Percentiles rank a stretch among this genome's conserved stretches.
phyloP scores from a whole-genome alignment of 768 basidiomycete genomes.

The Calocybe gangraenosa region DNA sequence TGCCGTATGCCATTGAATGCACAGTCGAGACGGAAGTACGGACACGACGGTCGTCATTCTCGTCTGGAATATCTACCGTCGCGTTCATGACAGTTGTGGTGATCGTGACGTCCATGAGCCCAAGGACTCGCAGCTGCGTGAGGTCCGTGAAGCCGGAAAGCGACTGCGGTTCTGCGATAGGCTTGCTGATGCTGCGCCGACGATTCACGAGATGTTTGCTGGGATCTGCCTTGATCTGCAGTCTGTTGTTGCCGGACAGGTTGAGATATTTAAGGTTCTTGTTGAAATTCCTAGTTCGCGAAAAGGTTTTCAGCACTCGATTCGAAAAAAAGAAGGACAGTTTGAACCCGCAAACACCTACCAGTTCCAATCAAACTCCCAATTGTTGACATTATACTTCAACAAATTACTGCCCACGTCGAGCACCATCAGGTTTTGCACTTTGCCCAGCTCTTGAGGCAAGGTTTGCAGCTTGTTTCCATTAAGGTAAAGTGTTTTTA shows the following conservation, averaged over 20 bases:
- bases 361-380: slow-evolving; percentile 99
- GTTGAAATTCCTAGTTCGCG: slow-evolving; percentile 84
- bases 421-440: slow-evolving; percentile 71
- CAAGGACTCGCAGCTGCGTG: slow-evolving; percentile 80
- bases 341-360: too few species aligned
- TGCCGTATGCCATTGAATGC: slow-evolving; percentile 92
- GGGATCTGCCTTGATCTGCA: slow-evolving; percentile 86
- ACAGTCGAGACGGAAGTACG: slow-evolving; percentile 88
- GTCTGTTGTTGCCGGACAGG: slow-evolving; percentile 92
- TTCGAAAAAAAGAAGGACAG: not conserved
- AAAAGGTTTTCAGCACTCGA: not conserved
- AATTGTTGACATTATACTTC: slow-evolving; percentile 97
- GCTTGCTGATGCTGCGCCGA: slow-evolving; percentile 21
- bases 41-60: slow-evolving; percentile 84
- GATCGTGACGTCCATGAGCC: slow-evolving; percentile 96
- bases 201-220: slow-evolving; percentile 27
- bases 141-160: slow-evolving; percentile 87
- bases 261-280: slow-evolving; percentile 91
- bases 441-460: slow-evolving; percentile 85
- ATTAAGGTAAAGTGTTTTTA: slow-evolving; percentile 82
- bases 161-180: slow-evolving; percentile 25
- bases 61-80: slow-evolving; percentile 67
- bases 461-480: slow-evolving; percentile 92
- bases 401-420: slow-evolving; percentile 93
- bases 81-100: slow-evolving; percentile 52